These are phyloP conservation scores for Verticillium nubilum DNA, from an alignment of 2,329 filamentous ascomycete species.

Conservation along the genomic window DNA sequence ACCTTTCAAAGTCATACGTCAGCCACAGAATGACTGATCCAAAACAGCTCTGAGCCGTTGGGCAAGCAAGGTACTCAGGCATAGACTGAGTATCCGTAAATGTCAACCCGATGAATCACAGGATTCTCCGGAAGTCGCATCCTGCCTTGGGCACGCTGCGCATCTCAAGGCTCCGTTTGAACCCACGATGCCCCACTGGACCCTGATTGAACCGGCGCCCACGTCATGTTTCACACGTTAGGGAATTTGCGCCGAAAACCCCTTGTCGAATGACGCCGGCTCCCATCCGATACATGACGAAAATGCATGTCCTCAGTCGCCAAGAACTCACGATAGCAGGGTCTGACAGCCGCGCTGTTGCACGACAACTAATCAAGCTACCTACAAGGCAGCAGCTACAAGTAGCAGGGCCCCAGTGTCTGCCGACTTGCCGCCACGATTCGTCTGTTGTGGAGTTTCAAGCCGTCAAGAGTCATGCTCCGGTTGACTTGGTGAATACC, in stretches of 20 bases:
- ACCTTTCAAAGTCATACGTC: too few relatives aligned
- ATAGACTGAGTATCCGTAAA: too few relatives aligned
- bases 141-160: neutral
- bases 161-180: neutral
- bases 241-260: neutral
- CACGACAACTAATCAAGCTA: neutral
- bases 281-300: neutral
- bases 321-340: neutral
- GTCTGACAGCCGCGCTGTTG: neutral
- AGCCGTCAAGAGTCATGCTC: neutral
- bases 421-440: neutral
- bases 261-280: neutral
- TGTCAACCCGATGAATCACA: neutral
- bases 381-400: neutral
- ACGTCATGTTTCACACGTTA: neutral
- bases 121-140: neutral
- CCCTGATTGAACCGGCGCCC: neutral
- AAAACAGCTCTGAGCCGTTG: too few relatives aligned
- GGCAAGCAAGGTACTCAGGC: neutral
- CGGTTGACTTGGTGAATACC: neutral
- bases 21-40: too few relatives aligned
- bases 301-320: neutral
- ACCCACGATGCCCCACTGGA: neutral
- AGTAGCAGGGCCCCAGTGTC: neutral
- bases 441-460: neutral